Percentiles rank a stretch among this genome's conserved stretches.
phyloP scores from a whole-genome alignment of 2,329 filamentous ascomycete genomes.

The Colletotrichum abscissum region DNA sequence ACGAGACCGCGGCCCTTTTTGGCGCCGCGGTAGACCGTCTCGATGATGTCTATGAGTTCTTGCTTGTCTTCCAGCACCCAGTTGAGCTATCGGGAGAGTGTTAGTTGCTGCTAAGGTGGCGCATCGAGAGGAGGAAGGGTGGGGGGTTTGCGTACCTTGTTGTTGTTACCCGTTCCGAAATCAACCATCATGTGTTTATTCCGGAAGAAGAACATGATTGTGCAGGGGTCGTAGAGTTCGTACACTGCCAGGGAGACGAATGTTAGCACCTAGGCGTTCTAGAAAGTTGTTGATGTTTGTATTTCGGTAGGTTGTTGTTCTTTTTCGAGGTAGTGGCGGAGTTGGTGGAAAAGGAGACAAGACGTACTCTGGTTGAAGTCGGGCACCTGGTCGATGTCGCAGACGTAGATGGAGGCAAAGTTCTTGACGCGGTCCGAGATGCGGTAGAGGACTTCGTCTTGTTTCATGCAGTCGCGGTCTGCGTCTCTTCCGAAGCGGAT shows the following conservation, averaged over 20 bases:
- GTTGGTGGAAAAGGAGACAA: neutral
- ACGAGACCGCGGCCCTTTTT: conserved; percentile 98
- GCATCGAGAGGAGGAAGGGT: conserved; percentile 73
- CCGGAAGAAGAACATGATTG: conserved; percentile 96
- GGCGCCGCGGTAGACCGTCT: conserved; percentile 97
- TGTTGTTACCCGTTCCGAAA: conserved; percentile 98
- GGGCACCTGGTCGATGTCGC: conserved; percentile 89
- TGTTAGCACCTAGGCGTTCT: conserved; percentile 8
- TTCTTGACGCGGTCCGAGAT: conserved; percentile 95
- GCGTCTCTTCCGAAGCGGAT: conserved; percentile 93
- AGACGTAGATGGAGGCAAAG: conserved; percentile 92
- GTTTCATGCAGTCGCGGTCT: conserved; percentile 78
- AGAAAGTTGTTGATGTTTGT: too few relatives aligned
- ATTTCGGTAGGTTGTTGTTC: too few relatives aligned
- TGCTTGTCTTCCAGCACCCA: conserved; percentile 97
- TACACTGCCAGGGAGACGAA: conserved; percentile 10
- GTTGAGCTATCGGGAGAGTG: conserved; percentile 47
- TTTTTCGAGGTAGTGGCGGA: neutral
- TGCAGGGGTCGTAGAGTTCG: conserved; percentile 88
- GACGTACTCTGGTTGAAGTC: conserved; percentile 85
- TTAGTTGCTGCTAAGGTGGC: neutral
- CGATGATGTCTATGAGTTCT: conserved; percentile 97
- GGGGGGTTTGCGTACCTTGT: conserved; percentile 75
- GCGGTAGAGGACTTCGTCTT: conserved; percentile 94
- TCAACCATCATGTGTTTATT: conserved; percentile 99